Conservation (phyloP, 2,329 filamentous ascomycete genomes). For the Monosporascus sp. region DNA sequence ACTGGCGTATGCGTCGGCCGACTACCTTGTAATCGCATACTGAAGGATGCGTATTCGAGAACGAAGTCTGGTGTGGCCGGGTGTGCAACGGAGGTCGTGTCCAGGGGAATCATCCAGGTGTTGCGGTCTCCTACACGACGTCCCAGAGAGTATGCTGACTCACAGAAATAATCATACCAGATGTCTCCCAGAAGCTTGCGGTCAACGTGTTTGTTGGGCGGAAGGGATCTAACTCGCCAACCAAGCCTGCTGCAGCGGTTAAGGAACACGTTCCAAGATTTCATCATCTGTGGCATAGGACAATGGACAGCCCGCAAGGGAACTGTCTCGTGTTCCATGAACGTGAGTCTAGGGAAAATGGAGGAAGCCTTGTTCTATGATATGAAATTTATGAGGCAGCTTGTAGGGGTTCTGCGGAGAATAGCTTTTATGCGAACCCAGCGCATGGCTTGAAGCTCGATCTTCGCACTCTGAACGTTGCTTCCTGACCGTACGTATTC, state of each 20-base stretch:
- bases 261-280: no score
- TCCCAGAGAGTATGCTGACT: not conserved
- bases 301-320: not conserved
- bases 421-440: no score
- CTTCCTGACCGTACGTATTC: no score
- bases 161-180: not conserved
- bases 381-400: not conserved
- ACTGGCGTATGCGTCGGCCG: not conserved
- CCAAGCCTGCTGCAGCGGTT: not conserved
- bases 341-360: not conserved
- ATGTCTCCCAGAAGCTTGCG: not conserved
- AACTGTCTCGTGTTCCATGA: not conserved
- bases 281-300: no score
- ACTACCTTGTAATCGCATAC: not conserved
- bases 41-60: constrained; percentile 6
- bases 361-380: not conserved
- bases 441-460: no score
- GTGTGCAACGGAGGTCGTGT: not conserved
- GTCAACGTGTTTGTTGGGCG: not conserved
- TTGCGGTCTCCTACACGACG: not conserved
- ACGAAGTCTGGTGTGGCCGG: constrained; percentile 5
- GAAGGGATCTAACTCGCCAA: not conserved
- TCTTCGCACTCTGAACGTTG: no score
- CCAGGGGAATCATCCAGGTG: not conserved
- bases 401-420: not conserved